Conservation (phyloP, 164 flowering plant genomes). For the Vitis amurensis region DNA sequence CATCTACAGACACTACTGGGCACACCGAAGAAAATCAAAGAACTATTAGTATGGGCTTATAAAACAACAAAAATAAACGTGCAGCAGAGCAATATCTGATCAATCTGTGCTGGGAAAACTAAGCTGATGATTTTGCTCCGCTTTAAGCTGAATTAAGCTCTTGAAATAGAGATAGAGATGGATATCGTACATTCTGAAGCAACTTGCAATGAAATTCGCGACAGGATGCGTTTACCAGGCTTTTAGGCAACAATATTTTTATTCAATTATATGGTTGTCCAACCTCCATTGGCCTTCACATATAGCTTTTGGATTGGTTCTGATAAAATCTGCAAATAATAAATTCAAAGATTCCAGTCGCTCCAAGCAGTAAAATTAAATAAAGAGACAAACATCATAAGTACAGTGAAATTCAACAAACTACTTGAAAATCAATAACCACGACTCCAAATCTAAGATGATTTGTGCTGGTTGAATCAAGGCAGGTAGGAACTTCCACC, state of each 20-base stretch:
- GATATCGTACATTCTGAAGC: neutral
- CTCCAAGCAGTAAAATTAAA: conserved; percentile 7
- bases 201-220: neutral
- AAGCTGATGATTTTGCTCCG: neutral
- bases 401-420: neutral
- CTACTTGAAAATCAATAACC: conserved; percentile 2
- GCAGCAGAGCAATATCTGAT: neutral
- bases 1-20: no score
- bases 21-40: no score
- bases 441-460: conserved; percentile 7
- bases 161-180: neutral
- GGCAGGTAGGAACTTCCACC: conserved; percentile 1
- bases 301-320: conserved; percentile 8
- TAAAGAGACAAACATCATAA: conserved; percentile 3
- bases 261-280: neutral
- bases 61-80: neutral
- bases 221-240: neutral
- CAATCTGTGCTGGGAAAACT: neutral
- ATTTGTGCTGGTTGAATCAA: neutral
- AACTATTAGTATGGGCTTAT: no score
- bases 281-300: conserved; percentile 10
- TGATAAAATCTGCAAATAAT: conserved; percentile 16
- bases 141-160: no score
- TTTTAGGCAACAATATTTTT: neutral
- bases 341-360: conserved; percentile 9